Evolutionary conservation across 106 monocot species (phyloP), one percentile per base, ranked within the genome.

Genomic region (Platanthera zijinensis): DNA sequence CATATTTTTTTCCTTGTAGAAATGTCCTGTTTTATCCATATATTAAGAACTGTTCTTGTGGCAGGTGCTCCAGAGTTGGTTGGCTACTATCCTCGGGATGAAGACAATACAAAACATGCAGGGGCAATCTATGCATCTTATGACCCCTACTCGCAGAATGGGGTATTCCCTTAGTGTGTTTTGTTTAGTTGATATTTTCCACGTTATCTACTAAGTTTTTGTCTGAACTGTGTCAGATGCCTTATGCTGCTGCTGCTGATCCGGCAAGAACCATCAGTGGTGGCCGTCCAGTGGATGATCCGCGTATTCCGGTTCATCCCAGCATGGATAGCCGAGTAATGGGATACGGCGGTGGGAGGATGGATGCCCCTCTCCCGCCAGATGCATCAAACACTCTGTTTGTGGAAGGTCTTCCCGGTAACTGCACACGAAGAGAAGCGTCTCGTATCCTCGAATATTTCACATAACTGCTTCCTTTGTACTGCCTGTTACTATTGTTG

Each of bases 111-210:
- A 7, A 79, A 61, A 48, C 81, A 96, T 66, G 82, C 78, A n/a
- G 88, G 88, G 47, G 74, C 92, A 5, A 80, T 96, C 50, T 84
- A 80, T 70, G 92, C 92, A 49, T 93, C 95, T 7, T 96, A 96
- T 80, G 95, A 96, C 57, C 95, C 78, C 73, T 96, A 90, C 77
- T 75, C 90, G 18, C 85, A 82, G 5, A 93, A 87, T 84, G 90
- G 88, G 87, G 95, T 96, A 92, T 63, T 12, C 8, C 71, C 18
- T 28, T 30, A 14, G 22, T 67, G 12, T 46, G 25, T 68, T 19
- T 48, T 51, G 21, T 45, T 80, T 51, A 39, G 18, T 75, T 61
- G 25, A 74, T 63, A 47, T 7, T 14, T 80, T 39, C 30, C 51
- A 10, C 10, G 15, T 32, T 64, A 3, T 7, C 28, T 52, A 67